Conservation (phyloP, 495 filamentous ascomycete species). For the Xylaria acuta region DNA sequence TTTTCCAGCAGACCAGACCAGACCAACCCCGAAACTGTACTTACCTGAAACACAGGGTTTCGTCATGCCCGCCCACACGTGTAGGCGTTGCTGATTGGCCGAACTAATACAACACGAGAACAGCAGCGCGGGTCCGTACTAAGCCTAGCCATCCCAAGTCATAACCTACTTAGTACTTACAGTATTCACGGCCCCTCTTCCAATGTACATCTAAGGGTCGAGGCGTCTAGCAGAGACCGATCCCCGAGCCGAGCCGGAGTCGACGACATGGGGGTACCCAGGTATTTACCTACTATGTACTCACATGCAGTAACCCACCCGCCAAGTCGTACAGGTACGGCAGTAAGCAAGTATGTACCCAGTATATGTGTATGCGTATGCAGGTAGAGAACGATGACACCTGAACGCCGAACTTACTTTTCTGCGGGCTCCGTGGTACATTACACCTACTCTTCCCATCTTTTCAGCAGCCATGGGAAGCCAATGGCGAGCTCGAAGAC, state of each 20-base stretch:
- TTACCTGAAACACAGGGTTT: slow-evolving; percentile 22
- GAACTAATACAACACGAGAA: not conserved
- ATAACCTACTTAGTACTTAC: no score
- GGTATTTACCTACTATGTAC: not conserved
- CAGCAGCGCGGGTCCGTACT: not conserved
- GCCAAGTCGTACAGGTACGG: not conserved
- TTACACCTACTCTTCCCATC: not conserved
- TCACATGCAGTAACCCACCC: not conserved
- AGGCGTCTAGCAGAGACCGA: not conserved
- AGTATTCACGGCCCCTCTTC: not conserved
- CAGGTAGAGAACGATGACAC: slow-evolving; percentile 24
- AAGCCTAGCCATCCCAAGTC: no score
- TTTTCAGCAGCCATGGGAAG: slow-evolving; percentile 25
- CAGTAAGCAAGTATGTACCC: no score
- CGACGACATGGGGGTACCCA: slow-evolving; percentile 7
- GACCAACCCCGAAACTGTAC: not conserved
- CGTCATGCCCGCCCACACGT: not conserved
- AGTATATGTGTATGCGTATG: slow-evolving; percentile 1
- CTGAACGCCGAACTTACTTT: slow-evolving; percentile 15
- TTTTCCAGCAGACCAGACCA: slow-evolving; percentile 1
- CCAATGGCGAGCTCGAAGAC: slow-evolving; percentile 18
- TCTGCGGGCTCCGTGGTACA: not conserved
- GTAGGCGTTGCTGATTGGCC: not conserved
- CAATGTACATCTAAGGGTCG: slow-evolving; percentile 2
- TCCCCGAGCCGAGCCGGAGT: slow-evolving; percentile 4